phyloP scores from a whole-genome alignment of 2,329 filamentous ascomycete species.

The Fusarium xylarioides region DNA sequence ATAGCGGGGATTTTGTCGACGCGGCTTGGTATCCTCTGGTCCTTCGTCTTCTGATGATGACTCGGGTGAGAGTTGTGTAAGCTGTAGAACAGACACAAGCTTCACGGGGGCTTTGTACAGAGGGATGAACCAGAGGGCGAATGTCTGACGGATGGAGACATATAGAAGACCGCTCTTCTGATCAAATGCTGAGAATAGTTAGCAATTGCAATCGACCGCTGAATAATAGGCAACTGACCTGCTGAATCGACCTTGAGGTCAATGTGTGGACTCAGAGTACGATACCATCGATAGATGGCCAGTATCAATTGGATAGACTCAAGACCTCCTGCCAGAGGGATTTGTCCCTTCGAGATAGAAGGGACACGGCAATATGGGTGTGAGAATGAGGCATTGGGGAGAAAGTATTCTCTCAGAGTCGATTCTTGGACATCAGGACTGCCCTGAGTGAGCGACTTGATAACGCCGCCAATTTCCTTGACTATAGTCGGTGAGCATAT shows the following conservation, averaged over 20 bases:
- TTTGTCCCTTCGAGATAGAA: constrained; percentile 53
- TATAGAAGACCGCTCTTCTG: constrained; percentile 73
- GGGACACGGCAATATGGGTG: constrained; percentile 82
- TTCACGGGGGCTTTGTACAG: constrained; percentile 75
- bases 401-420: constrained; percentile 77
- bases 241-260: constrained; percentile 70
- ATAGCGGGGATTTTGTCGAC: constrained; percentile 57
- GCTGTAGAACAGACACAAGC: constrained; percentile 73
- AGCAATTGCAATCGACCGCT: background rate
- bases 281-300: constrained; percentile 83
- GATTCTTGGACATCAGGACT: constrained; percentile 70
- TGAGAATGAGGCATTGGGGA: constrained; percentile 74
- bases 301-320: constrained; percentile 74
- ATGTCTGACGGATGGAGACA: constrained; percentile 76
- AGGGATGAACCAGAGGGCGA: constrained; percentile 80
- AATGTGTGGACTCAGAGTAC: constrained; percentile 80
- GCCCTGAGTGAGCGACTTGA: constrained; percentile 74
- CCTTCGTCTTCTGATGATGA: constrained; percentile 34
- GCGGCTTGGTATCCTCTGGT: constrained; percentile 20
- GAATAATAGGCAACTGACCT: constrained; percentile 45
- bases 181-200: constrained; percentile 68
- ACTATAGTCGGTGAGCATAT: constrained; percentile 44
- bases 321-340: constrained; percentile 54
- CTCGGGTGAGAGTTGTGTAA: constrained; percentile 57
- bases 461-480: constrained; percentile 71